Percentiles rank a stretch among this genome's conserved stretches.
Evolutionary conservation across 176 grass and related monocot genomes (phyloP).

Genomic region (Lolium multiflorum): DNA sequence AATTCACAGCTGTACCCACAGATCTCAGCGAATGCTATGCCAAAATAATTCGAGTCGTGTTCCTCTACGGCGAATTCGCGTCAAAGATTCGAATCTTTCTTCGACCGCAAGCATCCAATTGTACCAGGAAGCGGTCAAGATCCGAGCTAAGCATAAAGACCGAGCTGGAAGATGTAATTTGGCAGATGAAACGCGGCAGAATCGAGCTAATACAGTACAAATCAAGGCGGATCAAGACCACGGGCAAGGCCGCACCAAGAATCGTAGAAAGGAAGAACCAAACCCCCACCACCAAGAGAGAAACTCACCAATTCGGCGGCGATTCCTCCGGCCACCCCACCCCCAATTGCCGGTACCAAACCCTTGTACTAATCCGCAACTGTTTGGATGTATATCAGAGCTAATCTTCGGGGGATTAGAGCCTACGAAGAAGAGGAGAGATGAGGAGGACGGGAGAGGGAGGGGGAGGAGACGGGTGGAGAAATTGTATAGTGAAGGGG

Average conservation of each 20-base stretch:
- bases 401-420: constrained; percentile 27
- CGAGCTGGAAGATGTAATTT: constrained; percentile 2
- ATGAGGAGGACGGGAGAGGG: background rate
- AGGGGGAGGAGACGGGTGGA: constrained; percentile 2
- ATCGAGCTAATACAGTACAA: background rate
- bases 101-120: constrained; percentile 28
- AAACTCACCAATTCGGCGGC: constrained; percentile 28
- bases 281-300: background rate
- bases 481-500: constrained; percentile 19
- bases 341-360: background rate
- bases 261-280: background rate
- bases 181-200: background rate
- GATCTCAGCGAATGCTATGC: constrained; percentile 33
- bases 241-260: background rate
- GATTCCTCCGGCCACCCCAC: background rate
- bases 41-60: background rate
- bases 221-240: constrained; percentile 30
- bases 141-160: constrained; percentile 16
- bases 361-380: background rate
- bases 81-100: constrained; percentile 42
- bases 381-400: background rate
- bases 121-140: background rate
- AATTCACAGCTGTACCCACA: background rate
- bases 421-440: background rate
- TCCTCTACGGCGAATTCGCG: constrained; percentile 12